Percentiles rank a stretch among this genome's conserved stretches.
Conservation (phyloP, 306 rosid genomes). For the Acacia melanoxylon region DNA sequence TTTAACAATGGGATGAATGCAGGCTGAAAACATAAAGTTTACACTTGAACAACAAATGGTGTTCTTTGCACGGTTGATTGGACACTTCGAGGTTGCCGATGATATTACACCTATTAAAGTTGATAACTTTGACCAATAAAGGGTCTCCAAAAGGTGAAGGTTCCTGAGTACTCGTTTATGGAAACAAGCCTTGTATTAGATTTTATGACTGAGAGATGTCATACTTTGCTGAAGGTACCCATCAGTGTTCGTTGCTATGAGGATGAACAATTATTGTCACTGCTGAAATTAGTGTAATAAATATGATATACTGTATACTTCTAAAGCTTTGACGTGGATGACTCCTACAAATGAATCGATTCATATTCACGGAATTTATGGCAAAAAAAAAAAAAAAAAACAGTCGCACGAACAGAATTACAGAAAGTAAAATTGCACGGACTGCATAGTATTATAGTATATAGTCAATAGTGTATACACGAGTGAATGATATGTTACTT, state of each 20-base stretch:
- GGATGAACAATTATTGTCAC: background rate
- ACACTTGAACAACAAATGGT: slow-evolving; percentile 98
- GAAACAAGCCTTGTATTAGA: background rate
- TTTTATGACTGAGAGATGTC: background rate
- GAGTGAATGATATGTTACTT: too few relatives aligned
- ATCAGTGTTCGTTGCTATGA: background rate
- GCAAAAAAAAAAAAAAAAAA: too few relatives aligned
- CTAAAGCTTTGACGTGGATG: background rate
- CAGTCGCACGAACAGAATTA: too few relatives aligned
- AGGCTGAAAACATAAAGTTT: slow-evolving; percentile 95
- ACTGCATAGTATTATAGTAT: too few relatives aligned
- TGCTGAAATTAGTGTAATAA: background rate
- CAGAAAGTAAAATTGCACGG: background rate
- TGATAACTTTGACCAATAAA: slow-evolving; percentile 61
- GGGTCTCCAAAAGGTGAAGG: slow-evolving; percentile 26
- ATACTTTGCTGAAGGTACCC: background rate
- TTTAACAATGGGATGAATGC: slow-evolving; percentile 32
- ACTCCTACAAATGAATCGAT: background rate
- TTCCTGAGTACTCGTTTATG: background rate
- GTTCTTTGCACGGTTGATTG: slow-evolving; percentile 91
- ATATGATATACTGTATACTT: background rate
- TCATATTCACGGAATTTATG: background rate
- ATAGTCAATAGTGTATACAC: too few relatives aligned
- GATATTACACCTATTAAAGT: slow-evolving; percentile 77
- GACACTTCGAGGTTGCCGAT: slow-evolving; percentile 79